phyloP scores from a whole-genome alignment of 2,329 filamentous ascomycete genomes.

The Lachnellula suecica region DNA sequence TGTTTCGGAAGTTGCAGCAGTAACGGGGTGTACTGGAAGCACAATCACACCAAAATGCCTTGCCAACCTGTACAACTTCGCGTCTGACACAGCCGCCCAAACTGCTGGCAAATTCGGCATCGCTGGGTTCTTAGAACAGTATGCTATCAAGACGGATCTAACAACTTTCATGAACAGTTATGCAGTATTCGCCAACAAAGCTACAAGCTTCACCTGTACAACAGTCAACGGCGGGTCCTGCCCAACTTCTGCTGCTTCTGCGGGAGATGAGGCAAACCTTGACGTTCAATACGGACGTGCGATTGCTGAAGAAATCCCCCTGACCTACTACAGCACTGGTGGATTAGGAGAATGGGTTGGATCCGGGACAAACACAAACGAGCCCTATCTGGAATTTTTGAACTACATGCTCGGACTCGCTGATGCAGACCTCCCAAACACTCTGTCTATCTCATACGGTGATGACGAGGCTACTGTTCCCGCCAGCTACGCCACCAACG shows the following conservation, averaged over 20 bases:
- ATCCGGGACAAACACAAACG: conserved; percentile 53
- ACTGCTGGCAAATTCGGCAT: conserved; percentile 27
- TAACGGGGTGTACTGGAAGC: conserved; percentile 26
- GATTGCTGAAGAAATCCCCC: conserved; percentile 52
- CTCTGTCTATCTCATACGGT: conserved; percentile 57
- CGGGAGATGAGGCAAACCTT: conserved; percentile 55
- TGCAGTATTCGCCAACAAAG: conserved; percentile 23
- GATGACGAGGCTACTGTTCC: conserved; percentile 54
- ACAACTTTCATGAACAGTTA: conserved; percentile 28
- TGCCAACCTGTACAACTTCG: conserved; percentile 30
- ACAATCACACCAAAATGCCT: conserved; percentile 30
- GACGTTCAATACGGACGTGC: conserved; percentile 57
- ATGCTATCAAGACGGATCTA: conserved; percentile 26
- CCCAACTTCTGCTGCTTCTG: conserved; percentile 16
- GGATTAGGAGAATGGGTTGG: conserved; percentile 54
- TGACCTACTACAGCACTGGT: conserved; percentile 55
- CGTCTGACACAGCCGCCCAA: conserved; percentile 14
- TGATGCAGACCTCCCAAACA: conserved; percentile 55
- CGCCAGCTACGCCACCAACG: conserved; percentile 50
- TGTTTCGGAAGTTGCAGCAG: conserved; percentile 21
- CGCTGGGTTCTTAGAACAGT: conserved; percentile 30
- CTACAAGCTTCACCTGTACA: conserved; percentile 34
- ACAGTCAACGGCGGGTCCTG: conserved; percentile 33
- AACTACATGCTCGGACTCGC: conserved; percentile 54
- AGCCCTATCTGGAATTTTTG: conserved; percentile 66